A percentile compares a stretch with the other conserved stretches of the same genome.
Evolutionary conservation across 2,329 filamentous ascomycete genomes (phyloP).

Genomic region (Amesomyces nigricolor): DNA sequence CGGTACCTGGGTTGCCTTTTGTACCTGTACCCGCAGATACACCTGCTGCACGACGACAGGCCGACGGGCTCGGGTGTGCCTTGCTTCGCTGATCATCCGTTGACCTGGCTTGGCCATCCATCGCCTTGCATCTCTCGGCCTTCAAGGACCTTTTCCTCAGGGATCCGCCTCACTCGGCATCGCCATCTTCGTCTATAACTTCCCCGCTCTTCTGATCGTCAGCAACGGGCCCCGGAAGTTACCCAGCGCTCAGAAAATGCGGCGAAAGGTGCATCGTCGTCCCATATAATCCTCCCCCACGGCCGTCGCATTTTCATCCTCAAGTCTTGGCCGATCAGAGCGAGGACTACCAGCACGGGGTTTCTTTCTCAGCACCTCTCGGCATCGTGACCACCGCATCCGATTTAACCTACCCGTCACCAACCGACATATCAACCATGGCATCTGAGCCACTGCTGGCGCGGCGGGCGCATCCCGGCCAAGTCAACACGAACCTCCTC

Average conservation of each 20-base stretch:
- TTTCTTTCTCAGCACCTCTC: background rate
- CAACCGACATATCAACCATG: constrained; percentile 35
- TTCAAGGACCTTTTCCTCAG: constrained; percentile 18
- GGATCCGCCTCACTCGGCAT: constrained; percentile 20
- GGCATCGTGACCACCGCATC: constrained; percentile 17
- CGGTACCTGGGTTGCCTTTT: constrained; percentile 29
- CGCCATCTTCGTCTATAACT: constrained; percentile 23
- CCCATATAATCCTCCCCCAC: constrained; percentile 22
- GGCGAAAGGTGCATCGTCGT: constrained; percentile 23
- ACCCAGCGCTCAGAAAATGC: constrained; percentile 27
- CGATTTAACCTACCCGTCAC: constrained; percentile 21
- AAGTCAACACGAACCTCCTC: constrained; percentile 43
- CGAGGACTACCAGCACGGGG: background rate
- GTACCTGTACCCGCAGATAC: constrained; percentile 31
- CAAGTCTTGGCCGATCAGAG: constrained; percentile 17
- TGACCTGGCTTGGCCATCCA: constrained; percentile 22
- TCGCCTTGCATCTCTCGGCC: constrained; percentile 23
- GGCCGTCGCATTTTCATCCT: constrained; percentile 17
- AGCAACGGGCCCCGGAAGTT: constrained; percentile 13
- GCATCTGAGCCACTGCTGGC: constrained; percentile 37
- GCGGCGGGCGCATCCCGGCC: constrained; percentile 42
- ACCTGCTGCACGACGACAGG: constrained; percentile 20
- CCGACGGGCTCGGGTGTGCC: constrained; percentile 23
- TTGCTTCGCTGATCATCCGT: constrained; percentile 26
- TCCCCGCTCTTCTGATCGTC: constrained; percentile 25